Evolutionary conservation across 2,329 filamentous ascomycete genomes (phyloP), one percentile per base, ranked within the genome.

Genomic region (Amauroascus niger): DNA sequence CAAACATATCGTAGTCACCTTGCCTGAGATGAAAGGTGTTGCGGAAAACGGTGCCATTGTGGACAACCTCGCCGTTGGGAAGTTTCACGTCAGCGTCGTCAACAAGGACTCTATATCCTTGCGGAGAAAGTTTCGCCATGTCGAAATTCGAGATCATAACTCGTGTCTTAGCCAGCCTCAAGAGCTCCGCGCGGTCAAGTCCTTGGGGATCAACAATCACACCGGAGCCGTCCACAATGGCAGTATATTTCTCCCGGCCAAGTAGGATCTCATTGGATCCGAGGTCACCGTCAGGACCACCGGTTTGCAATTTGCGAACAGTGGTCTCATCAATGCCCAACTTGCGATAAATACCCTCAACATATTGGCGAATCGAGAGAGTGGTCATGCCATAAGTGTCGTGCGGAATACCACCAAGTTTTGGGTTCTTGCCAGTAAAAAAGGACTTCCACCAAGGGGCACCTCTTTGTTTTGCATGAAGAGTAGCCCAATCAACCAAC

Each of bases 381-480:
- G 93, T 97, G 0, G 93, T 98, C 93, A 98, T 98, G 64, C 93
- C 93, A 66, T 98, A 98, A 39, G 78, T 74, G 69, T 98, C 93
- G 71, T 98, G 93, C 35, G 93, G 93, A 62, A 98, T 98, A 67
- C 93, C 93, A 59, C 93, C 93, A 13, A 98, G 80, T 71, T 87
- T 93, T 51, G 89, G 93, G 62, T 88, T 95, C 79, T 98, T 98
- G 65, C 93, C 93, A 1, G 93, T 98, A 79, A 98, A 98, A 81
- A 98, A 98, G 0, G 93, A 98, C 78, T 98, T 98, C 93, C 93
- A 98, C 88, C 91, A 98, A 26, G 89, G 88, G 3, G 93, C 93
- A 44, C 89, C 89, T 62, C 93, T 84, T 57, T 76, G 75, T 50
- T 88, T 82, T 57, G 93, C 93, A 70, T 98, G 93, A 70, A 93